These are phyloP conservation scores for Ophiognomonia clavigignenti-juglandacearum DNA, from an alignment of 2,329 filamentous ascomycete species.

Conservation along the genomic window DNA sequence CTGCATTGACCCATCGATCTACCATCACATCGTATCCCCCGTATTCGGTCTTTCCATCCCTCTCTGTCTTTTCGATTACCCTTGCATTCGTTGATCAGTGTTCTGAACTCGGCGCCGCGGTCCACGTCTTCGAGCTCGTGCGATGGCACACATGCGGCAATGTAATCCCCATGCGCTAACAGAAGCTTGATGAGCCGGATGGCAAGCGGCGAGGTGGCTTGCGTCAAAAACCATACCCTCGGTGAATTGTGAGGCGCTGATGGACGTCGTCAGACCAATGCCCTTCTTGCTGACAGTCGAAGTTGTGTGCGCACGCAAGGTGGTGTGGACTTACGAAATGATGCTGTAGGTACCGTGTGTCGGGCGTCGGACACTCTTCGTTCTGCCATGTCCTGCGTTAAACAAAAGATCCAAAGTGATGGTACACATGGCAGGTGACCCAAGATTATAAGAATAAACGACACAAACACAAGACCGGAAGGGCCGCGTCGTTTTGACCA, in stretches of 20 bases:
- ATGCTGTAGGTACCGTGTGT: conserved; percentile 40
- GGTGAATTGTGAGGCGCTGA: conserved; percentile 66
- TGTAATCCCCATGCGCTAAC: conserved; percentile 86
- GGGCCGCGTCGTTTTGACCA: neutral
- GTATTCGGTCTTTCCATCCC: conserved; percentile 76
- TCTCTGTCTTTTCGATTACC: conserved; percentile 59
- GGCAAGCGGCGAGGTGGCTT: conserved; percentile 77
- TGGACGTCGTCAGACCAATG: conserved; percentile 23
- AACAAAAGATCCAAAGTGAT: conserved; percentile 5
- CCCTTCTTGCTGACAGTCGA: no score
- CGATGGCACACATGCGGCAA: conserved; percentile 77
- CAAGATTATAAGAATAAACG: conserved; percentile 1
- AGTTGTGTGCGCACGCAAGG: conserved; percentile 11
- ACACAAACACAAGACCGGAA: neutral
- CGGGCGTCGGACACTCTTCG: conserved; percentile 40
- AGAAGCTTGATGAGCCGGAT: conserved; percentile 77
- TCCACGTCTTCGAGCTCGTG: conserved; percentile 72
- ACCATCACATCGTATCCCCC: conserved; percentile 60
- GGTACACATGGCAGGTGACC: conserved; percentile 9
- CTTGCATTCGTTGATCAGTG: conserved; percentile 68
- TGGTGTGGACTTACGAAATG: conserved; percentile 42
- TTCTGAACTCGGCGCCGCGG: conserved; percentile 73
- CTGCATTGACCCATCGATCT: conserved; percentile 67
- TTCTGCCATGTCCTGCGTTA: conserved; percentile 33
- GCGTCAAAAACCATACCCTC: conserved; percentile 89